Evolutionary conservation across 805 yeast species (phyloP).

Genomic region (Spathaspora hagerdaliae): DNA sequence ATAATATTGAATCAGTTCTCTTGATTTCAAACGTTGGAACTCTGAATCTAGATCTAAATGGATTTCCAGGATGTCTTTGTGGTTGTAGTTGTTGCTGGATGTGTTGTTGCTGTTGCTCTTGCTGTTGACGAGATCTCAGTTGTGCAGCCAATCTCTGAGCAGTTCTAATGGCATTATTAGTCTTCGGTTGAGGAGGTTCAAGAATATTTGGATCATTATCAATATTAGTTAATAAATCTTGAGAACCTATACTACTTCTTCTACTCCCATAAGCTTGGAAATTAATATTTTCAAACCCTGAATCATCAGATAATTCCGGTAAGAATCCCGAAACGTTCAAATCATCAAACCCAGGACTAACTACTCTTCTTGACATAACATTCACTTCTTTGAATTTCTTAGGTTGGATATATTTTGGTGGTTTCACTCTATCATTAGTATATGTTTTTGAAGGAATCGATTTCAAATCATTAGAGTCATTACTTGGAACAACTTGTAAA

Average conservation of each 20-base stretch:
- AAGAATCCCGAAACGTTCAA: conserved; percentile 37
- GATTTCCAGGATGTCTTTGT: not conserved
- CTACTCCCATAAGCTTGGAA: conserved; percentile 18
- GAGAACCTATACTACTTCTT: conserved; percentile 21
- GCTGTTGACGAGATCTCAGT: not conserved
- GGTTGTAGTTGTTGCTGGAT: not conserved
- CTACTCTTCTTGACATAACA: conserved; percentile 39
- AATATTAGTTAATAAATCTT: conserved; percentile 23
- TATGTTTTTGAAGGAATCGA: not conserved
- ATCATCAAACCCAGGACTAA: conserved; percentile 41
- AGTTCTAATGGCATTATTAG: not conserved
- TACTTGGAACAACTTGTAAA: not conserved
- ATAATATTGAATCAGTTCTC: conserved; percentile 28
- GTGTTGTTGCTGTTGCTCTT: no score
- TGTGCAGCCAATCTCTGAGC: conserved; percentile 2
- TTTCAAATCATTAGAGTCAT: not conserved
- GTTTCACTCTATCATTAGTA: conserved; percentile 5
- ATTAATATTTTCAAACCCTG: conserved; percentile 42
- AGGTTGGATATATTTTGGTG: conserved; percentile 22
- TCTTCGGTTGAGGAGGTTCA: conserved; percentile 11
- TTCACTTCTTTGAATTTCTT: conserved; percentile 37
- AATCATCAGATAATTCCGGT: conserved; percentile 46
- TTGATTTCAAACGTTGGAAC: conserved; percentile 43
- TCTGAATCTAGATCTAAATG: conserved; percentile 25
- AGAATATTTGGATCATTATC: conserved; percentile 13